Evolutionary conservation across 2,329 filamentous ascomycete species (phyloP).

Genomic region (Fusarium humuli): DNA sequence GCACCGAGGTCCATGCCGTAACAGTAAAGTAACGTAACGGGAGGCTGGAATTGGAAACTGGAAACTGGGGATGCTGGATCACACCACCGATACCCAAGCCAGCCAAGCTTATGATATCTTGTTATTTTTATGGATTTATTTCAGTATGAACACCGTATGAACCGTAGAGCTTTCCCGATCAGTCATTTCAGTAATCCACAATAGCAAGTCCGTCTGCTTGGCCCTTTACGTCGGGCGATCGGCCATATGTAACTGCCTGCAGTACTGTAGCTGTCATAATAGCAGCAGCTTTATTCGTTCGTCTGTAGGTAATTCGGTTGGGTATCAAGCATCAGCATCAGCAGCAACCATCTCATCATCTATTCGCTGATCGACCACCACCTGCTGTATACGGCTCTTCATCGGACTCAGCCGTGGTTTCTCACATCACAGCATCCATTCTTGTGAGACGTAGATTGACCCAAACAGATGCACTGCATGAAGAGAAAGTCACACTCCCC

Average conservation of each 20-base stretch:
- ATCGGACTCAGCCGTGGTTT: background rate
- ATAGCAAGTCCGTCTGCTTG: background rate
- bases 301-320: background rate
- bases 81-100: slow-evolving; percentile 31
- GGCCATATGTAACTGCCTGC: background rate
- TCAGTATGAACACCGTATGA: background rate
- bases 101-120: slow-evolving; percentile 17
- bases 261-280: background rate
- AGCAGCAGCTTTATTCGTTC: background rate
- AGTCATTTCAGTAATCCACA: background rate
- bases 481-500: background rate
- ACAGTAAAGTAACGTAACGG: background rate
- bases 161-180: background rate
- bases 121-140: background rate
- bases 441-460: slow-evolving; percentile 2
- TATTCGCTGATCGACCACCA: slow-evolving; percentile 17
- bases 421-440: slow-evolving; percentile 10
- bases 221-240: slow-evolving; percentile 25
- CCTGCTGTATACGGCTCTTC: slow-evolving; percentile 29
- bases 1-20: slow-evolving; percentile 29
- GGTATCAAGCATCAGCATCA: slow-evolving; percentile 8
- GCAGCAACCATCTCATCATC: slow-evolving; percentile 26
- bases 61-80: slow-evolving; percentile 32
- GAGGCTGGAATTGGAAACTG: background rate
- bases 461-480: slow-evolving; percentile 8